Percentiles rank a stretch among this genome's conserved stretches.
Evolutionary conservation across 164 flowering plant genomes (phyloP).

Genomic region (Aristolochia californica): DNA sequence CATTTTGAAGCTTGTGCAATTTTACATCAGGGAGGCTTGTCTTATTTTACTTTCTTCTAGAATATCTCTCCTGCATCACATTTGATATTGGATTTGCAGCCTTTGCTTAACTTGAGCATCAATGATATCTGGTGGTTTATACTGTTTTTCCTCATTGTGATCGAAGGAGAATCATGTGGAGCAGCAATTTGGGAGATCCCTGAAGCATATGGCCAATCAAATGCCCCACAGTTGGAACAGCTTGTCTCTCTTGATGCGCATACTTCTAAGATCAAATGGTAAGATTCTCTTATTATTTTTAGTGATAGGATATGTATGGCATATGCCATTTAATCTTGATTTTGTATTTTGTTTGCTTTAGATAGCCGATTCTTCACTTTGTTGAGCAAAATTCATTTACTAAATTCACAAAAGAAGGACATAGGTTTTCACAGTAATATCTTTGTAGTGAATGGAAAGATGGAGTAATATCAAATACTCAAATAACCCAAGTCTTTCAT

Average conservation of each 20-base stretch:
- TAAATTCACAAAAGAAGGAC: too few relatives aligned
- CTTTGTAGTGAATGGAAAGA: too few relatives aligned
- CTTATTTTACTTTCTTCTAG: too few relatives aligned
- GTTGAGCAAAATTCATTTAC: too few relatives aligned
- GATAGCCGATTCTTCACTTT: neutral
- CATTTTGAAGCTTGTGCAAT: too few relatives aligned
- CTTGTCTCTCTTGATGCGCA: constrained; percentile 79
- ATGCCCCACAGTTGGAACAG: constrained; percentile 78
- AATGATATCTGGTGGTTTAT: neutral
- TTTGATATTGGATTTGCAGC: too few relatives aligned
- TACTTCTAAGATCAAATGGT: constrained; percentile 65
- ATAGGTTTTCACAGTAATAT: too few relatives aligned
- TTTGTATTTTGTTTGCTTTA: neutral
- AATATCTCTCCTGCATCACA: too few relatives aligned
- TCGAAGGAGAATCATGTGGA: constrained; percentile 79
- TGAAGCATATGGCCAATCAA: constrained; percentile 74
- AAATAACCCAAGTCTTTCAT: too few relatives aligned
- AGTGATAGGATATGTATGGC: neutral
- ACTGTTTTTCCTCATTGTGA: constrained; percentile 1
- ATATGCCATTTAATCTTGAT: neutral
- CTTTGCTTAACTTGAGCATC: neutral
- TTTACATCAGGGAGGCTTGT: too few relatives aligned
- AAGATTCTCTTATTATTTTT: constrained; percentile 8
- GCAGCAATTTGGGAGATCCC: constrained; percentile 98
- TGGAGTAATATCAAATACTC: too few relatives aligned